Percentiles rank a stretch among this genome's conserved stretches.
These are phyloP conservation scores for Bipolaris sorokiniana DNA, from an alignment of 2,329 filamentous ascomycete species.

Conservation along the genomic window DNA sequence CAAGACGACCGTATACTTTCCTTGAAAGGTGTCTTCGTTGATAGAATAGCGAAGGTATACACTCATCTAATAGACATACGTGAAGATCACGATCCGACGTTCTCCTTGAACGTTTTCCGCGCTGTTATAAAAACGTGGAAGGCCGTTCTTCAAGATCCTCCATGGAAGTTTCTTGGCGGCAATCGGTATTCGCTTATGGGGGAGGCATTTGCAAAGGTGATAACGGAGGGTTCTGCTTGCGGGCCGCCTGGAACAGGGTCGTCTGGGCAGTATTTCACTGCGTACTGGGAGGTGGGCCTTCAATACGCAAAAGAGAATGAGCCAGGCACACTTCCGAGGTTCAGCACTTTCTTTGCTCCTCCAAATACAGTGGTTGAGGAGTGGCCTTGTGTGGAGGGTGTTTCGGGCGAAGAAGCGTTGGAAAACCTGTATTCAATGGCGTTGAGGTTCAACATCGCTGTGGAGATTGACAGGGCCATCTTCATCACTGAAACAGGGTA, in stretches of 20 bases:
- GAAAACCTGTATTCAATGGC: background rate
- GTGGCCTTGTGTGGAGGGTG: background rate
- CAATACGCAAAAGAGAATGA: background rate
- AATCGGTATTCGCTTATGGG: constrained; percentile 1
- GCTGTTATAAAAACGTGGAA: constrained; percentile 1
- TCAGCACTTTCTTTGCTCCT: background rate
- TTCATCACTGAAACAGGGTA: constrained; percentile 9
- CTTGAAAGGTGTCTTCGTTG: constrained; percentile 1
- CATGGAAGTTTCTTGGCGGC: background rate
- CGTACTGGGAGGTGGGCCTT: constrained; percentile 1
- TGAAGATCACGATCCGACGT: background rate
- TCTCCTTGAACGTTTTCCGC: constrained; percentile 6
- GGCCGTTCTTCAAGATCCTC: background rate
- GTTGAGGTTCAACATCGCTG: background rate
- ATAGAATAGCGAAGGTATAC: constrained; percentile 1
- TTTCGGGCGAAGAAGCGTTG: background rate
- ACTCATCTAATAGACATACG: background rate
- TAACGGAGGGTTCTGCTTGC: background rate
- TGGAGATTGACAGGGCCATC: background rate
- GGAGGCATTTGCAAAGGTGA: constrained; percentile 4
- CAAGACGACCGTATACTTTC: constrained; percentile 7
- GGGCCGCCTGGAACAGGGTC: background rate
- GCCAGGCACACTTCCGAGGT: background rate
- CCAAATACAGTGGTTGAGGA: background rate
- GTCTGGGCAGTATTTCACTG: background rate